These are phyloP conservation scores for Citeromyces nyonsensis DNA, from an alignment of 805 yeast species.

Conservation along the genomic window DNA sequence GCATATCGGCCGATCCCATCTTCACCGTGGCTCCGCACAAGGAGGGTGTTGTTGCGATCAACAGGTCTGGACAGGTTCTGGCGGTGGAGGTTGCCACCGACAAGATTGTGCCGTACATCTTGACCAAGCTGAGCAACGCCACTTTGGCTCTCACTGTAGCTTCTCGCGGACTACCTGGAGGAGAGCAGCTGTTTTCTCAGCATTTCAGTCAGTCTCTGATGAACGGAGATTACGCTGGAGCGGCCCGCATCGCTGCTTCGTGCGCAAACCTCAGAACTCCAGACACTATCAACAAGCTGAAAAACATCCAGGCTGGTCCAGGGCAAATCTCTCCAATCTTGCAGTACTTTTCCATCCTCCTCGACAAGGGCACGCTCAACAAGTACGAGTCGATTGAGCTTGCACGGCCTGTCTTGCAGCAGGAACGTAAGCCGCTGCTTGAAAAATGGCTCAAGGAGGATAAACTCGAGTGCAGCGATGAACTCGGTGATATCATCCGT, in stretches of 20 bases:
- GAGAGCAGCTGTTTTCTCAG: slow-evolving; percentile 79
- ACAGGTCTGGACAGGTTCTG: slow-evolving; percentile 88
- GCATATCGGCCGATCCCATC: slow-evolving; percentile 91
- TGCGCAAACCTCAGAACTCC: slow-evolving; percentile 88
- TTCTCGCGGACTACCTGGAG: slow-evolving; percentile 92
- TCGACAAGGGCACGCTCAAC: slow-evolving; percentile 88
- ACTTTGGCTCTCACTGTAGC: slow-evolving; percentile 79
- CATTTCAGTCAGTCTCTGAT: slow-evolving; percentile 79
- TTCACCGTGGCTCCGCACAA: slow-evolving; percentile 75
- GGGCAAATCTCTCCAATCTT: slow-evolving; percentile 91
- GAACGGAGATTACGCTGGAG: slow-evolving; percentile 78
- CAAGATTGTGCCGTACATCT: slow-evolving; percentile 77
- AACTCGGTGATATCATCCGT: slow-evolving; percentile 90
- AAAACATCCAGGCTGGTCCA: slow-evolving; percentile 79
- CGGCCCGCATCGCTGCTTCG: slow-evolving; percentile 95
- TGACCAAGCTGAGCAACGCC: slow-evolving; percentile 76
- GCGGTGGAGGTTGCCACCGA: slow-evolving; percentile 80
- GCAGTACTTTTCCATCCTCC: slow-evolving; percentile 79
- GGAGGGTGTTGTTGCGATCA: slow-evolving; percentile 84
- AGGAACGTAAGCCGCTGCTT: slow-evolving; percentile 81
- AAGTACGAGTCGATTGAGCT: slow-evolving; percentile 88
- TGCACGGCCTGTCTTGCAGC: slow-evolving; percentile 90
- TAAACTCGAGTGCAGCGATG: slow-evolving; percentile 90
- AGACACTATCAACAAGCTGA: slow-evolving; percentile 85
- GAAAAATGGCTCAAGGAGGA: slow-evolving; percentile 96